A percentile compares a stretch with the other conserved stretches of the same genome.
Conservation (phyloP, 2,329 filamentous ascomycete species). For the Penicillium sp. region DNA sequence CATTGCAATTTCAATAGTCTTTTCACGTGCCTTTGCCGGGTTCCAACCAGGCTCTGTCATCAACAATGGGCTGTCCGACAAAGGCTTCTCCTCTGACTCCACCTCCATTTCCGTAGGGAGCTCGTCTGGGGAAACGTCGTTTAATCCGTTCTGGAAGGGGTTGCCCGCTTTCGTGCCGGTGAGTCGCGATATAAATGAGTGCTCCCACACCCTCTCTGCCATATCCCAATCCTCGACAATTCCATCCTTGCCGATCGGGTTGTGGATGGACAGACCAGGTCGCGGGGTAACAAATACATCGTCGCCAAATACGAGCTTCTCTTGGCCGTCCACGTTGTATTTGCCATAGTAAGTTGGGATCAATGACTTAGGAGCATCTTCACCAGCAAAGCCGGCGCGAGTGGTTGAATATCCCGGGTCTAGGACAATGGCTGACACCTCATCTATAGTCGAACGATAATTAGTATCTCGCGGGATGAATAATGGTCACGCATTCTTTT, state of each 20-base stretch:
- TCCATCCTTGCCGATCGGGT: constrained; percentile 86
- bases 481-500: not conserved
- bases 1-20: constrained; percentile 93
- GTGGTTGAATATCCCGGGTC: constrained; percentile 90
- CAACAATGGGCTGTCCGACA: constrained; percentile 85
- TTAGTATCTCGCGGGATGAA: not conserved
- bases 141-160: constrained; percentile 73
- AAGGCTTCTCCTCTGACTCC: constrained; percentile 66
- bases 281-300: constrained; percentile 79
- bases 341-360: constrained; percentile 85
- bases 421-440: constrained; percentile 94
- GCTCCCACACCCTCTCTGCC: constrained; percentile 85
- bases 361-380: constrained; percentile 93
- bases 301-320: constrained; percentile 75
- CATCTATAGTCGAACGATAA: constrained; percentile 59
- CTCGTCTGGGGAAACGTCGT: constrained; percentile 60
- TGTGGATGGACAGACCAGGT: constrained; percentile 75
- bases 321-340: constrained; percentile 51
- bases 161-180: constrained; percentile 71
- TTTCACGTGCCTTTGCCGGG: constrained; percentile 79
- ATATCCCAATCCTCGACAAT: constrained; percentile 96
- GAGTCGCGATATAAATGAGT: constrained; percentile 82
- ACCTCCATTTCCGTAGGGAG: constrained; percentile 63
- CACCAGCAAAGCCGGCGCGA: constrained; percentile 93
- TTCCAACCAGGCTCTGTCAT: constrained; percentile 97